Conservation (phyloP, 305 asterid species). For the Solanum aculeatissimum region DNA sequence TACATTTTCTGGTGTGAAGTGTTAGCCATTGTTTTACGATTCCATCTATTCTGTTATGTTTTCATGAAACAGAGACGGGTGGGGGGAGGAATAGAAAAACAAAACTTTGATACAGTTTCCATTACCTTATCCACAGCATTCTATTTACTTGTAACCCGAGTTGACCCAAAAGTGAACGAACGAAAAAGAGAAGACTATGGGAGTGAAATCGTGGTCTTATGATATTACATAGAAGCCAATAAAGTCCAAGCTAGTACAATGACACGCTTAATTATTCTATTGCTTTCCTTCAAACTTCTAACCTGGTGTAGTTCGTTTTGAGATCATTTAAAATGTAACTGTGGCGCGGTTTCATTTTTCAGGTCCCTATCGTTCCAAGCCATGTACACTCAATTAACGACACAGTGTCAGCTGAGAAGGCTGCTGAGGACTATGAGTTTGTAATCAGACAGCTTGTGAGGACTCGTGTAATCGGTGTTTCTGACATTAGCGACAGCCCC, state of each 20-base stretch:
- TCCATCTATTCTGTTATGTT: neutral
- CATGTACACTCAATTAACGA: conserved; percentile 75
- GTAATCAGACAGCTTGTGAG: conserved; percentile 67
- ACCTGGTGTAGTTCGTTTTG: neutral
- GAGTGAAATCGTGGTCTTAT: neutral
- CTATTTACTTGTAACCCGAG: neutral
- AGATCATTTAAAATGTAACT: neutral
- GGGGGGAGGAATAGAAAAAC: neutral
- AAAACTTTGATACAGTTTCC: neutral
- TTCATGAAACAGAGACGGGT: neutral
- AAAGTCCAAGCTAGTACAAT: too few relatives aligned
- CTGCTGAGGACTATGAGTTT: conserved; percentile 76
- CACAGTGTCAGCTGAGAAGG: conserved; percentile 65
- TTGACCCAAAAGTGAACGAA: neutral
- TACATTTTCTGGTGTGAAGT: neutral
- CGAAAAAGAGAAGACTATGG: neutral
- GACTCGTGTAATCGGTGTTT: conserved; percentile 64
- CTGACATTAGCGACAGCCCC: conserved; percentile 70
- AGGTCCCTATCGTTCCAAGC: conserved; percentile 73
- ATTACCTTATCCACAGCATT: neutral
- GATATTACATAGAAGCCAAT: neutral
- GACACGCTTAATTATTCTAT: neutral
- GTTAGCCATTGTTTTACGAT: neutral
- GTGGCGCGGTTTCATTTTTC: neutral
- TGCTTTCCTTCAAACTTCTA: neutral